phyloP scores from a whole-genome alignment of 1,139 yeast genomes.

The Tardiomyces blankii region DNA sequence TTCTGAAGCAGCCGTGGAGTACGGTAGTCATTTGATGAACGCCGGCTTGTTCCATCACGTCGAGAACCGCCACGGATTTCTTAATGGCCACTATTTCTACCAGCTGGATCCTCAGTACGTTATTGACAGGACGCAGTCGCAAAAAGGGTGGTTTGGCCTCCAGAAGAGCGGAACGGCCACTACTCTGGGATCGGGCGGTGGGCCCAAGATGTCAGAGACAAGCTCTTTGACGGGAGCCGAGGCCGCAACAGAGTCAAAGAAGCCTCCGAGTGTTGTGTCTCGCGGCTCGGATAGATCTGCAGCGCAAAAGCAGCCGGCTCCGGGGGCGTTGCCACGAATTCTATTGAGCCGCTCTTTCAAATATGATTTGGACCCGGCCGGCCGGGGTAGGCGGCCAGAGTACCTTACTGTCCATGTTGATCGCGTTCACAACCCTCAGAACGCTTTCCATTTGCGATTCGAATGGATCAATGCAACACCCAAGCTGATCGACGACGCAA shows the following conservation, averaged over 20 bases:
- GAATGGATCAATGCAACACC: constrained; percentile 94
- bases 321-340: constrained; percentile 14
- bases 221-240: neutral
- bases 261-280: neutral
- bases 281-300: neutral
- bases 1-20: constrained; percentile 71
- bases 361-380: constrained; percentile 66
- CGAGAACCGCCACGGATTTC: constrained; percentile 66
- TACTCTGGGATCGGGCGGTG: neutral
- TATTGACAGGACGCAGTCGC: neutral
- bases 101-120: constrained; percentile 49
- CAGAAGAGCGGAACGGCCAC: neutral
- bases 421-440: constrained; percentile 86
- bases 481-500: constrained; percentile 78
- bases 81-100: constrained; percentile 91
- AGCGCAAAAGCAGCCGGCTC: neutral
- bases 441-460: constrained; percentile 80
- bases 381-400: constrained; percentile 68
- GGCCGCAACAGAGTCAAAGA: neutral
- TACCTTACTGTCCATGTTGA: constrained; percentile 79
- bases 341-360: constrained; percentile 50
- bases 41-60: constrained; percentile 69
- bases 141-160: neutral
- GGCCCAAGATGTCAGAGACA: neutral
- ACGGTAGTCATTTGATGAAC: constrained; percentile 68